These are phyloP conservation scores for Saccharomycopsis fermentans DNA, from an alignment of 805 yeast species.

Conservation along the genomic window DNA sequence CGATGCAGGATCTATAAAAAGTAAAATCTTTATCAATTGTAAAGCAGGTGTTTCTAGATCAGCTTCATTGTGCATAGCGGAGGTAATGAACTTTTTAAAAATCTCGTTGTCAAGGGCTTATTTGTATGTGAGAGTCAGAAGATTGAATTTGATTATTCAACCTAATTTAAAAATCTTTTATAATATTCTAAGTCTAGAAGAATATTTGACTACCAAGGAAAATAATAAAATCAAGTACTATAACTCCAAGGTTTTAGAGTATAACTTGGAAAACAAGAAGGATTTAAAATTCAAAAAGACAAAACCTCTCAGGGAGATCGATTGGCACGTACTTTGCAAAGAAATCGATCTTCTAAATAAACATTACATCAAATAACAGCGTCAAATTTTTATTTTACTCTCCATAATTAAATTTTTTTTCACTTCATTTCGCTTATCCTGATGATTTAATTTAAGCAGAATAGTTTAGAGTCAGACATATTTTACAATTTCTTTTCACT, in stretches of 20 bases:
- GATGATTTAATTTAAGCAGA: no score
- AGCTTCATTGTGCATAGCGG: slow-evolving; percentile 93
- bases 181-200: slow-evolving; percentile 54
- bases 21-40: slow-evolving; percentile 66
- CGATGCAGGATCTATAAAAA: slow-evolving; percentile 28
- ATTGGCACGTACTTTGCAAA: slow-evolving; percentile 81
- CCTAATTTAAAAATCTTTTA: slow-evolving; percentile 90
- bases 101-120: slow-evolving; percentile 72
- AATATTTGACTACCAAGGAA: slow-evolving; percentile 19
- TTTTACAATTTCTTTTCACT: no score
- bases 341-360: slow-evolving; percentile 69
- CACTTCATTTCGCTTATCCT: no score
- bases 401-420: no score
- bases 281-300: slow-evolving; percentile 10
- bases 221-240: slow-evolving; percentile 14
- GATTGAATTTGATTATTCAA: slow-evolving; percentile 87
- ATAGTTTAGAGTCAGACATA: no score
- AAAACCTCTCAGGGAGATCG: slow-evolving; percentile 47
- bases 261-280: slow-evolving; percentile 9
- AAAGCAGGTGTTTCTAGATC: slow-evolving; percentile 94
- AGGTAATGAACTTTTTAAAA: slow-evolving; percentile 74
- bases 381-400: background rate
- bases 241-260: slow-evolving; percentile 12
- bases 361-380: slow-evolving; percentile 14
- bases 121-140: slow-evolving; percentile 77